A percentile compares a stretch with the other conserved stretches of the same genome.
phyloP scores from a whole-genome alignment of 1,284 basidiomycete species.

The Gastroboletus turbinatus region DNA sequence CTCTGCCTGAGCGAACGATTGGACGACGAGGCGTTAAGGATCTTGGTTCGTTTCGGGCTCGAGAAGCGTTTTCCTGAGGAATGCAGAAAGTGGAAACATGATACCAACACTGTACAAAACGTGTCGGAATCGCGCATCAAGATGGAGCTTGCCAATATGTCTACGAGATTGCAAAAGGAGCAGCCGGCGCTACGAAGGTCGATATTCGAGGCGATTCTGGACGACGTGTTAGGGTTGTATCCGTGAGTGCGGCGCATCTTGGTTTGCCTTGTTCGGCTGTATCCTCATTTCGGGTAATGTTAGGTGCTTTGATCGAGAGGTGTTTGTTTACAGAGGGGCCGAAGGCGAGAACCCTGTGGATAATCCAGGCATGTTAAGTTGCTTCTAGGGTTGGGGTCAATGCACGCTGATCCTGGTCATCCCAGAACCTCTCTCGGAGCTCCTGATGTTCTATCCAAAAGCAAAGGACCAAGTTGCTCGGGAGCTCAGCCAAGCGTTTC shows the following conservation, averaged over 20 bases:
- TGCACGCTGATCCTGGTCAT: not conserved
- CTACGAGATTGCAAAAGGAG: slow-evolving; percentile 5
- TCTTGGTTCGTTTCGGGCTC: slow-evolving; percentile 35
- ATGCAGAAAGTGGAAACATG: slow-evolving; percentile 26
- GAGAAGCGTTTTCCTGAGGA: slow-evolving; percentile 22
- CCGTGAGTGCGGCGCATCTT: slow-evolving; percentile 23
- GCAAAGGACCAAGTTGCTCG: slow-evolving; percentile 13
- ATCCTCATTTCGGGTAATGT: not conserved
- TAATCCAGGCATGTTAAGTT: slow-evolving; percentile 10
- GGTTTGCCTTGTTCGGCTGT: not conserved
- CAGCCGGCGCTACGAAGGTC: slow-evolving; percentile 5
- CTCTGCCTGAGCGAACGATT: slow-evolving; percentile 32
- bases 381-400: not conserved
- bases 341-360: not conserved
- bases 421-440: slow-evolving; percentile 15
- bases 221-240: slow-evolving; percentile 21
- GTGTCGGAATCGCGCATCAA: not conserved
- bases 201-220: slow-evolving; percentile 26
- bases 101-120: slow-evolving; percentile 2
- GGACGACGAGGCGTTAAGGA: slow-evolving; percentile 27
- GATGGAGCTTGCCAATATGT: not conserved
- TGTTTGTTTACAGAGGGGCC: slow-evolving; percentile 5
- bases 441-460: slow-evolving; percentile 19
- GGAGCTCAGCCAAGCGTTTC: not conserved
- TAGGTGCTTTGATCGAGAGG: slow-evolving; percentile 20